These are phyloP conservation scores for Mycoemilia scoparia DNA, from an alignment of 192 early-diverging fungal genomes.

Conservation along the genomic window DNA sequence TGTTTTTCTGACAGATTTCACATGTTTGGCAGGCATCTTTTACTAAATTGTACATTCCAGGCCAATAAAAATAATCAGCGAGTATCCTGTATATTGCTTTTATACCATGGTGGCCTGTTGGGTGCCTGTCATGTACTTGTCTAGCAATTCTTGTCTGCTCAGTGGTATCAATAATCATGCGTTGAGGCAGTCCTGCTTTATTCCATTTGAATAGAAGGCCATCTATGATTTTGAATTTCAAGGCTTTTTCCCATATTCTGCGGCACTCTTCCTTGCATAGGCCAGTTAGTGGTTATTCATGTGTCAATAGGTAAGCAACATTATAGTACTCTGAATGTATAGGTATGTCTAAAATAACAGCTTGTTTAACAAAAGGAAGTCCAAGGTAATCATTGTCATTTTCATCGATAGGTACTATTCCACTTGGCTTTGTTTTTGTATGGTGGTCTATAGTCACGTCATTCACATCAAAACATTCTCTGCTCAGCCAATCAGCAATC, in stretches of 20 bases:
- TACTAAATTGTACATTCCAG: background rate
- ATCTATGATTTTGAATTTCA: background rate
- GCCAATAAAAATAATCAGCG: background rate
- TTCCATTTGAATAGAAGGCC: background rate
- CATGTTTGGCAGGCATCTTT: background rate
- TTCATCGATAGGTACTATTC: background rate
- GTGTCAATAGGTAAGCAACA: background rate
- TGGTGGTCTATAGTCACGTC: background rate
- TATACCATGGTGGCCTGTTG: slow-evolving; percentile 1
- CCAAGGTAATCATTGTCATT: background rate
- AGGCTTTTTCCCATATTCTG: background rate
- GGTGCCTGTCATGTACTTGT: background rate
- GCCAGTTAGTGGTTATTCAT: background rate
- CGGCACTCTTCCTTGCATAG: background rate
- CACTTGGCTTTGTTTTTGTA: background rate
- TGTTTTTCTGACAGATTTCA: background rate
- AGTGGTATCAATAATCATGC: background rate
- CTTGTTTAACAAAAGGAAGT: background rate
- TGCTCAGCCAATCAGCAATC: background rate
- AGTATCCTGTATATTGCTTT: background rate
- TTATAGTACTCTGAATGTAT: background rate
- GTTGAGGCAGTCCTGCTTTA: background rate
- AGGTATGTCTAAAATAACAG: background rate
- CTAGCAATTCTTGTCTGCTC: background rate
- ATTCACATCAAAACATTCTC: background rate